These are phyloP conservation scores for Neltuma alba DNA, from an alignment of 306 rosid genomes.

Conservation along the genomic window DNA sequence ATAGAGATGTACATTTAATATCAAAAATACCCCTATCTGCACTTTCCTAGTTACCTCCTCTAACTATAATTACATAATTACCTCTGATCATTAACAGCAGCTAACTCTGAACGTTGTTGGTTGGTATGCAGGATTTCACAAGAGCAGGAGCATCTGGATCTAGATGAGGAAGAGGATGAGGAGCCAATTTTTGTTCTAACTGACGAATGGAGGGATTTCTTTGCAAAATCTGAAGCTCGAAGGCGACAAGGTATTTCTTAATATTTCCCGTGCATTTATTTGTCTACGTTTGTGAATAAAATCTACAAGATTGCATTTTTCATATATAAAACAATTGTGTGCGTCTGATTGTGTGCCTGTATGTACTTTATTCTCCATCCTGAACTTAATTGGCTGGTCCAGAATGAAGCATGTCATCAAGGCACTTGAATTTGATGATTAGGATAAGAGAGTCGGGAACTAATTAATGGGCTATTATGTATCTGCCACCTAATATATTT, in stretches of 20 bases:
- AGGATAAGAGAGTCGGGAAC: conserved; percentile 1
- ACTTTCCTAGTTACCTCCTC: neutral
- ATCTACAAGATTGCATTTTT: neutral
- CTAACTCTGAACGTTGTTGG: neutral
- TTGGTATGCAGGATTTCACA: conserved; percentile 49
- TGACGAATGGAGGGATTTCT: conserved; percentile 83
- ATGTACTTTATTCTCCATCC: conserved; percentile 12
- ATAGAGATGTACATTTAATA: neutral
- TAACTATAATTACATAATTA: neutral
- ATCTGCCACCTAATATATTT: conserved; percentile 5
- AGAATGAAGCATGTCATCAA: conserved; percentile 18
- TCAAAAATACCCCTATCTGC: too few relatives aligned
- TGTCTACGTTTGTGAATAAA: neutral
- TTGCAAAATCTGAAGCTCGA: conserved; percentile 74
- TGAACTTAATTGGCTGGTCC: conserved; percentile 23
- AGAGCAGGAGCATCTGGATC: conserved; percentile 42
- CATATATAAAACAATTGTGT: neutral
- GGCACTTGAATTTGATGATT: conserved; percentile 14
- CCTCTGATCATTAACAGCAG: neutral
- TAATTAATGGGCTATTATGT: neutral
- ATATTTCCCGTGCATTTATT: neutral
- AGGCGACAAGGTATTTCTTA: conserved; percentile 57
- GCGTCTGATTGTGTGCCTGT: neutral
- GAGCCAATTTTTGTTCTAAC: conserved; percentile 74
- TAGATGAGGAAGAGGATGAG: conserved; percentile 64